Conservation (phyloP, 345 rosid genomes). For the Dipteronia sinensis region DNA sequence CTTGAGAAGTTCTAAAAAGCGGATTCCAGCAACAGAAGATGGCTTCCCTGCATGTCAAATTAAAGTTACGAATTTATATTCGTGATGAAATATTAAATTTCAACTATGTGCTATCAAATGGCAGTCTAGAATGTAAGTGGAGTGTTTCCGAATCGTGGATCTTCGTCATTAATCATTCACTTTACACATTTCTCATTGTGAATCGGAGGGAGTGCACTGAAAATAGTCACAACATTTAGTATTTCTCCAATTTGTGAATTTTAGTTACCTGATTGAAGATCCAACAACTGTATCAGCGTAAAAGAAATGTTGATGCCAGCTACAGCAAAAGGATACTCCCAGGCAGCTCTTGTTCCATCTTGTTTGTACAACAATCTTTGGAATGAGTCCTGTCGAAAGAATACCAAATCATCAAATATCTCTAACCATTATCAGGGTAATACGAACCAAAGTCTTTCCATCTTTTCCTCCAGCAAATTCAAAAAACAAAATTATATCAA, state of each 20-base stretch:
- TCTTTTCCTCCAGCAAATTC: not conserved
- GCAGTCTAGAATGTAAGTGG: not conserved
- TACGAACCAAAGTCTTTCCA: not conserved
- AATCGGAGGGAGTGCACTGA: not conserved
- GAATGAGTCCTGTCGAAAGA: constrained; percentile 61
- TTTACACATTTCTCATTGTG: not conserved
- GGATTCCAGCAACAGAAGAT: constrained; percentile 59
- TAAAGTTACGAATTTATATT: not conserved
- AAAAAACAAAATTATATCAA: not conserved
- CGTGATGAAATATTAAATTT: not conserved
- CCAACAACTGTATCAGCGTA: constrained; percentile 84
- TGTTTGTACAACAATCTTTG: constrained; percentile 75
- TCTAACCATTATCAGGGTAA: not conserved
- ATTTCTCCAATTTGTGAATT: constrained; percentile 9
- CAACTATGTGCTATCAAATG: not conserved
- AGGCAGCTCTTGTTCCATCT: constrained; percentile 86
- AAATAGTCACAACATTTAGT: not conserved
- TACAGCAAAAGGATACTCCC: constrained; percentile 99
- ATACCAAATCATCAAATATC: constrained; percentile 2
- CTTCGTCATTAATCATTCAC: not conserved
- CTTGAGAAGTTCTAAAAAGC: constrained; percentile 62
- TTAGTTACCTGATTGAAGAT: constrained; percentile 75
- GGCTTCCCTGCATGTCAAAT: constrained; percentile 64
- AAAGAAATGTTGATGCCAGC: constrained; percentile 97
- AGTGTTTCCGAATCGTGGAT: not conserved